These are phyloP conservation scores for Medicago truncatula DNA, from an alignment of 306 rosid genomes.

Conservation along the genomic window MtrunA17r5.0-ANR NC_053043.1:10446501-10447000, in stretches of 20 bases:
- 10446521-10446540: slow-evolving; percentile 45
- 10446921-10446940: neutral
- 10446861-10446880: neutral
- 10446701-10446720: slow-evolving; percentile 33
- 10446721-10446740: slow-evolving; percentile 36
- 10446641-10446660: slow-evolving; percentile 54
- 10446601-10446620: slow-evolving; percentile 52
- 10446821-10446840: neutral
- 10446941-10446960: neutral
- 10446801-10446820: neutral
- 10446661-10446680: slow-evolving; percentile 52
- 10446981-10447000: neutral
- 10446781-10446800: slow-evolving; percentile 15
- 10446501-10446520: slow-evolving; percentile 40
- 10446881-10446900: neutral
- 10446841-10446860: neutral
- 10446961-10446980: neutral
- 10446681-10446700: slow-evolving; percentile 36
- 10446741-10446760: slow-evolving; percentile 33
- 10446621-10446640: slow-evolving; percentile 46
- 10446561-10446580: slow-evolving; percentile 53
- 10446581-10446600: slow-evolving; percentile 47
- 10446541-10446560: slow-evolving; percentile 61
- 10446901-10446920: neutral
- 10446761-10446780: slow-evolving; percentile 35